Evolutionary conservation across 106 monocot species (phyloP), one percentile per base, ranked within the genome.

Genomic region (Narthecium ossifragum): DNA sequence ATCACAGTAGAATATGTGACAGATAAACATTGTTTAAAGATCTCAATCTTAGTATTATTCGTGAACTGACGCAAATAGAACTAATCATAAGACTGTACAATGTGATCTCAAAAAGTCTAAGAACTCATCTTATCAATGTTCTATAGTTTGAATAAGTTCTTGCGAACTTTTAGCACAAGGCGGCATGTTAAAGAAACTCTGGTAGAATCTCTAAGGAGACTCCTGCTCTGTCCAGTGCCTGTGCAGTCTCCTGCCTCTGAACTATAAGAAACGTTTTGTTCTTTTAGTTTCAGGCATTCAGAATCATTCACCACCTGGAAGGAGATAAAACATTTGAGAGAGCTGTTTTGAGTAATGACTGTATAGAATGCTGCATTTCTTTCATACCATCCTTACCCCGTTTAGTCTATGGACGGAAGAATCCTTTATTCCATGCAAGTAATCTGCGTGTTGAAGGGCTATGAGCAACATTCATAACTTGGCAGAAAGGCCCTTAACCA

Each of bases 401-500:
- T 72, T 60, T 52, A 88, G 37, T 37, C 65, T 72, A 43, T 79
- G 88, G 3, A 72, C 52, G 7, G 65, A 39, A 51, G 73, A 73
- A 71, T 85, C 85, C 43, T 79, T 56, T 66, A 89, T 93, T 3
- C 88, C 85, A 46, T 93, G 93, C 40, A 93, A 55, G 55, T 77
- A 88, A 64, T 85, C 92, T 88, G 80, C 40, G 77, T 36, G 30
- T 18, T 15, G 31, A 4, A 57, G 14, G 34, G 10, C 13, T 21
- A n/a, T 9, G 14, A 46, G 28, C 46, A n/a, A n/a, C n/a, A n/a
- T n/a, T n/a, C n/a, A n/a, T n/a, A n/a, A n/a, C n/a, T n/a, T n/a
- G n/a, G n/a, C n/a, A n/a, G n/a, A n/a, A n/a, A n/a, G n/a, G n/a
- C n/a, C n/a, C n/a, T n/a, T n/a, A n/a, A n/a, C n/a, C n/a, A n/a